Evolutionary conservation across 441 rosid species (phyloP).

Genomic region (Gossypium aridum): DNA sequence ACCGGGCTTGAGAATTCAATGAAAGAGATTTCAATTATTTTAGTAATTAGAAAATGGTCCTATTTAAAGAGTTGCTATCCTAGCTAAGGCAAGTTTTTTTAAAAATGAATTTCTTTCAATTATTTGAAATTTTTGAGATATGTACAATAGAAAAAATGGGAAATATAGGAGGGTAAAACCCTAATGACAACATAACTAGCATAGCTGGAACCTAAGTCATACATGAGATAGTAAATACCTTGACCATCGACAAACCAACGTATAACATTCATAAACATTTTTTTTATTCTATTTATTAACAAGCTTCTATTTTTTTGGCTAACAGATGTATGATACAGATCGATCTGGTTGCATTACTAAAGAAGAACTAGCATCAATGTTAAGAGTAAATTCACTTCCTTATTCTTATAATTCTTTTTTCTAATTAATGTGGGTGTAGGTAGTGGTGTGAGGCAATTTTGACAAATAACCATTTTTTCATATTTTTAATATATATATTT

Average conservation of each 20-base stretch:
- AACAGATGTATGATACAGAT: conserved; percentile 65
- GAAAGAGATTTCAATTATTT: too few relatives aligned
- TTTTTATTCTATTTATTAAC: not conserved
- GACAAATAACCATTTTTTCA: too few relatives aligned
- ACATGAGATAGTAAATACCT: fast-evolving
- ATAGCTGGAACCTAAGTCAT: too few relatives aligned
- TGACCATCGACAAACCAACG: too few relatives aligned
- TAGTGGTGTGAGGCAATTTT: too few relatives aligned
- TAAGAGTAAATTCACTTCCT: conserved; percentile 35
- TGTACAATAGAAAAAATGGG: not conserved
- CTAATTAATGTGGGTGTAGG: not conserved
- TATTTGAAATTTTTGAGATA: not conserved
- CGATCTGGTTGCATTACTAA: conserved; percentile 67
- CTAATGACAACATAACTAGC: too few relatives aligned
- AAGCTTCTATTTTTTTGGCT: not conserved
- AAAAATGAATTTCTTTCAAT: not conserved
- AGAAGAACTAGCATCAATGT: conserved; percentile 74
- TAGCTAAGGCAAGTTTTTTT: not conserved
- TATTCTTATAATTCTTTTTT: not conserved
- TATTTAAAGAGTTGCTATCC: too few relatives aligned
- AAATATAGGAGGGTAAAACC: not conserved
- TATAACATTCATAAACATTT: fast-evolving
- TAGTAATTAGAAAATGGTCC: too few relatives aligned
- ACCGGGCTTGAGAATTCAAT: too few relatives aligned
- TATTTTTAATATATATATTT: too few relatives aligned